A percentile compares a stretch with the other conserved stretches of the same genome.
Evolutionary conservation across 169 alveolate genomes (phyloP).

Genomic region (Theileria sp.): DNA sequence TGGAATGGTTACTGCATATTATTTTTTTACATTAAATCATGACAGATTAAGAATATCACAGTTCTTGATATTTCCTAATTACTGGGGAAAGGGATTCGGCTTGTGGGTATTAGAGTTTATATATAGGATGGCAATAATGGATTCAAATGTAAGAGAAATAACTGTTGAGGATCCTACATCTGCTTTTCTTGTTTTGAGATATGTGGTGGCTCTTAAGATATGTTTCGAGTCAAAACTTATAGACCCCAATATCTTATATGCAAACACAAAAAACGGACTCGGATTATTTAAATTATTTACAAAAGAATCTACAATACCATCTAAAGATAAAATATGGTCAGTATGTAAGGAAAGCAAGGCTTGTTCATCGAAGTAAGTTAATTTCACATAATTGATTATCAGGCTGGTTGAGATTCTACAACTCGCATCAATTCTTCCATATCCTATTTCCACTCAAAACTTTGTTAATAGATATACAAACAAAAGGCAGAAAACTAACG

Average conservation of each 20-base stretch:
- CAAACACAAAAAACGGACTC: not conserved
- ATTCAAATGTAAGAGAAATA: slow-evolving; percentile 68
- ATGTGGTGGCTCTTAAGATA: slow-evolving; percentile 66
- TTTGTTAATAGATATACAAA: not conserved
- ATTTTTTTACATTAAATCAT: slow-evolving; percentile 71
- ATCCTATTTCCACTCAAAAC: slow-evolving; percentile 3
- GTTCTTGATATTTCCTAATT: slow-evolving; percentile 74
- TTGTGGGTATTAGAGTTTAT: slow-evolving; percentile 66
- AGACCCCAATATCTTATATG: slow-evolving; percentile 4
- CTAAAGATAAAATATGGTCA: slow-evolving; percentile 8
- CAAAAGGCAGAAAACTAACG: slow-evolving; percentile 21
- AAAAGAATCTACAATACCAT: slow-evolving; percentile 9
- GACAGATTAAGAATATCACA: slow-evolving; percentile 75
- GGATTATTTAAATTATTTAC: not conserved
- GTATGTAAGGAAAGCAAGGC: slow-evolving; percentile 37
- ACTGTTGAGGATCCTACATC: slow-evolving; percentile 81
- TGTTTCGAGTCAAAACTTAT: slow-evolving; percentile 39
- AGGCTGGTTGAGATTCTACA: slow-evolving; percentile 35
- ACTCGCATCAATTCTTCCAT: slow-evolving; percentile 18
- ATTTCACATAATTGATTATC: not conserved
- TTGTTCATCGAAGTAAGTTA: slow-evolving; percentile 18
- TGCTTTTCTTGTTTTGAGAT: slow-evolving; percentile 72
- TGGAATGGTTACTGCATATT: slow-evolving; percentile 78
- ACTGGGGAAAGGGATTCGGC: slow-evolving; percentile 76
- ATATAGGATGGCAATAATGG: slow-evolving; percentile 69